Evolutionary conservation across 169 alveolate genomes (phyloP).

Genomic region (Plasmodium knowlesi): DNA sequence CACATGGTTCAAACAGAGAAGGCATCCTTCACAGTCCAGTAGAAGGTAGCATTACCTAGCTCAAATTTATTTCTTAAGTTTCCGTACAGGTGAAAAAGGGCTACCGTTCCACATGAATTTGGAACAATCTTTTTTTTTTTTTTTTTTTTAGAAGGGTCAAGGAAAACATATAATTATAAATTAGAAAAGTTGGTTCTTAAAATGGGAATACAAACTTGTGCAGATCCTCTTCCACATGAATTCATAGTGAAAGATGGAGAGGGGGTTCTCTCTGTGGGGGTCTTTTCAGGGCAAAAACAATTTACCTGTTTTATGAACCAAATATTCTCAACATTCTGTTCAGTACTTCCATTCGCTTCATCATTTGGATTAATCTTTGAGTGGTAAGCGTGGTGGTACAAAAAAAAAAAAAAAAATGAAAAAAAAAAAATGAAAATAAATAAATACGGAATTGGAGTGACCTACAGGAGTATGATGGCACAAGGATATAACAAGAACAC

Average conservation of each 20-base stretch:
- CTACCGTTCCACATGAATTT: conserved; percentile 61
- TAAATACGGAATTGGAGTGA: neutral
- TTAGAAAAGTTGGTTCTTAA: neutral
- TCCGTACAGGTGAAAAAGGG: conserved; percentile 35
- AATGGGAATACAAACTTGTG: neutral
- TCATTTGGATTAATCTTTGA: neutral
- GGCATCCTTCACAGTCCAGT: neutral
- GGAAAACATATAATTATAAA: neutral
- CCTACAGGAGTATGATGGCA: neutral
- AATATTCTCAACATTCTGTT: neutral
- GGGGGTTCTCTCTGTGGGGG: neutral
- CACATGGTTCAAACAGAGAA: too few species aligned
- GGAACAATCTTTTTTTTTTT: conserved; percentile 17
- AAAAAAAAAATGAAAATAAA: conserved; percentile 26
- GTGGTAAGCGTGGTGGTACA: neutral
- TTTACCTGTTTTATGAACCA: conserved; percentile 74
- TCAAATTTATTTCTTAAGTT: conserved; percentile 31
- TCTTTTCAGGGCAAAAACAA: neutral
- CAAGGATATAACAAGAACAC: neutral
- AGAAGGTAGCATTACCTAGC: neutral
- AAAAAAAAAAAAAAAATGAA: neutral
- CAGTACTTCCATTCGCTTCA: neutral
- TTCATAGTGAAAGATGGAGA: neutral
- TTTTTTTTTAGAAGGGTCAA: neutral
- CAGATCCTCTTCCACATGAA: neutral